A percentile compares a stretch with the other conserved stretches of the same genome.
Evolutionary conservation across 306 rosid genomes (phyloP).

Genomic region (Urtica urens): DNA sequence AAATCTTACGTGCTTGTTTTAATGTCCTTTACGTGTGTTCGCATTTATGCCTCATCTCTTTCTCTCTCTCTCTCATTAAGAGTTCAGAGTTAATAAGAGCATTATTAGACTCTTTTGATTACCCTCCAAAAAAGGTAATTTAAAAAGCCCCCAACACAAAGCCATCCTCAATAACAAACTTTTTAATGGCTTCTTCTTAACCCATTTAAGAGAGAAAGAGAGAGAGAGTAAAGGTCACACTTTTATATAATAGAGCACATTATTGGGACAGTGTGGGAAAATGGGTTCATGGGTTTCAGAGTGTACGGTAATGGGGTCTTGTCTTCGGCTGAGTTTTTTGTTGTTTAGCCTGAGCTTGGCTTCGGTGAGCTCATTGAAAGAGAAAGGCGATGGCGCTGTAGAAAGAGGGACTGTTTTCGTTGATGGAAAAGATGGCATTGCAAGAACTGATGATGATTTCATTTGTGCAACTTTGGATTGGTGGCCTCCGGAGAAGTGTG

Average conservation of each 20-base stretch:
- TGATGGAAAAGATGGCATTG: constrained; percentile 48
- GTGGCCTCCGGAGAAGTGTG: constrained; percentile 99
- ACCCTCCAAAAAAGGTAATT: too few species aligned
- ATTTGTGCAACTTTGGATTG: constrained; percentile 90
- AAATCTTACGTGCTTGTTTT: neutral
- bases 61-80: too few species aligned
- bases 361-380: constrained; percentile 18
- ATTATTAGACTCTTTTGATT: too few species aligned
- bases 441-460: constrained; percentile 63
- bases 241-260: too few species aligned
- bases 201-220: constrained; percentile 6
- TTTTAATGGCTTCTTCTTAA: constrained; percentile 4
- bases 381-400: constrained; percentile 15
- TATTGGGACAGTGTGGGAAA: constrained; percentile 19
- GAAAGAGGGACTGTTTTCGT: constrained; percentile 38
- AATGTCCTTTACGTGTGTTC: neutral
- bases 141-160: too few species aligned
- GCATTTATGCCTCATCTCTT: neutral
- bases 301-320: constrained; percentile 32
- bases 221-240: neutral
- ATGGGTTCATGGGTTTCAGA: constrained; percentile 43
- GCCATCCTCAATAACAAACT: too few species aligned
- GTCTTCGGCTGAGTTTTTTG: constrained; percentile 33
- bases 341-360: constrained; percentile 25
- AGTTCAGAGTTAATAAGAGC: too few species aligned